A percentile compares a stretch with the other conserved stretches of the same genome.
These are phyloP conservation scores for Botrytis sinoallii DNA, from an alignment of 2,329 filamentous ascomycete genomes.

Conservation along the genomic window DNA sequence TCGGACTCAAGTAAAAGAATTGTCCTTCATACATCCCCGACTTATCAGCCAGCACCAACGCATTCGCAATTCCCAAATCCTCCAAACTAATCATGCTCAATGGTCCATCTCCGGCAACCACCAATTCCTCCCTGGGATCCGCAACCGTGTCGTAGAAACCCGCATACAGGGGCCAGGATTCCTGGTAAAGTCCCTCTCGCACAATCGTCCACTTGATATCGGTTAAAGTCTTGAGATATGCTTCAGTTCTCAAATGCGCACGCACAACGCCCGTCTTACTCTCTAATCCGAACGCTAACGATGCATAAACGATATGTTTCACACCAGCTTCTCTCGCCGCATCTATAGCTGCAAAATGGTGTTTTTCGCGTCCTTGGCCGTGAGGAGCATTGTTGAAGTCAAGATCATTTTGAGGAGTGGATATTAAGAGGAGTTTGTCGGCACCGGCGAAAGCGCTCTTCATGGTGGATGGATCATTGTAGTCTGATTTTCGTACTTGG, in stretches of 20 bases:
- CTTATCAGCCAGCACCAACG: constrained; percentile 26
- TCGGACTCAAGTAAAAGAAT: constrained; percentile 5
- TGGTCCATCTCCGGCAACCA: constrained; percentile 32
- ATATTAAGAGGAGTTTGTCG: constrained; percentile 38
- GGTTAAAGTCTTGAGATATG: constrained; percentile 22
- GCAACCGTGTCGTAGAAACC: constrained; percentile 26
- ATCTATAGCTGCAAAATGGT: constrained; percentile 31
- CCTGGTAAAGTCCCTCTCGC: constrained; percentile 33
- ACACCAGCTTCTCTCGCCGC: constrained; percentile 37
- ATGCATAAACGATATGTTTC: constrained; percentile 39
- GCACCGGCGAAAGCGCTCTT: constrained; percentile 19
- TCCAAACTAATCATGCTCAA: constrained; percentile 31
- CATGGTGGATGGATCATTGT: constrained; percentile 17
- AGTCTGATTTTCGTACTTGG: constrained; percentile 22
- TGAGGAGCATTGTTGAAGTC: constrained; percentile 44
- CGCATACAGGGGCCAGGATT: constrained; percentile 33
- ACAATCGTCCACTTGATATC: constrained; percentile 28
- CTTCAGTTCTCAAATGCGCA: constrained; percentile 28
- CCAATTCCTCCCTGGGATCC: constrained; percentile 28
- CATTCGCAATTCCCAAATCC: constrained; percentile 30
- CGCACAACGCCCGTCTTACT: constrained; percentile 27
- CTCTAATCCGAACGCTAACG: constrained; percentile 30
- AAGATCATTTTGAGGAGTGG: constrained; percentile 27
- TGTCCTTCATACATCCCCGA: constrained; percentile 7
- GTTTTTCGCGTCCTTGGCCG: constrained; percentile 25